Evolutionary conservation across 208 protist genomes (phyloP).

Genomic region (Leishmania martiniquensis): DNA sequence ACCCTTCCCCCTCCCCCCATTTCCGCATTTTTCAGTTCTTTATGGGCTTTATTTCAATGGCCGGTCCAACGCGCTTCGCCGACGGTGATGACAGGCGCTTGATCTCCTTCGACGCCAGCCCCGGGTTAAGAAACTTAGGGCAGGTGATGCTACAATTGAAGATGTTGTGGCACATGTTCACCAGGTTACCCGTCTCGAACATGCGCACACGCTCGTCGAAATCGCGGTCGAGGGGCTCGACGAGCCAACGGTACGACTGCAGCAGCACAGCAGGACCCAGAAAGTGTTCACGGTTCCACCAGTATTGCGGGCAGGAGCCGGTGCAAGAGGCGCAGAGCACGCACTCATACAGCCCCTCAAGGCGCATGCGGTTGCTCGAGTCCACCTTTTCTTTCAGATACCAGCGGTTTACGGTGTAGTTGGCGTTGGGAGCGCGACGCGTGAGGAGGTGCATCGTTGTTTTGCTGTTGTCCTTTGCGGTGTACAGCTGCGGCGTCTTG

Average conservation of each 20-base stretch:
- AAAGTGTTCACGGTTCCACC: conserved; percentile 93
- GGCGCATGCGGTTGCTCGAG: conserved; percentile 70
- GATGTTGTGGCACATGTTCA: conserved; percentile 94
- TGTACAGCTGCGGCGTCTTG: conserved; percentile 69
- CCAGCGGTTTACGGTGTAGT: conserved; percentile 81
- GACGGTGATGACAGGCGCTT: conserved; percentile 80
- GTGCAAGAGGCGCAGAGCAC: conserved; percentile 91
- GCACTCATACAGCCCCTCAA: conserved; percentile 92
- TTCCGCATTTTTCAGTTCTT: conserved; percentile 38
- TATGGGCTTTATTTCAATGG: conserved; percentile 39
- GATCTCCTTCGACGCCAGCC: conserved; percentile 86
- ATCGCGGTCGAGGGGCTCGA: conserved; percentile 89
- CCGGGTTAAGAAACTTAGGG: conserved; percentile 93
- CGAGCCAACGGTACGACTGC: conserved; percentile 90
- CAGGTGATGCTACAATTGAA: conserved; percentile 92
- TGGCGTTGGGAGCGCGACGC: conserved; percentile 41
- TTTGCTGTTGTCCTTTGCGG: conserved; percentile 88
- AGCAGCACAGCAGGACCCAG: conserved; percentile 90
- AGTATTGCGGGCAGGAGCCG: conserved; percentile 89
- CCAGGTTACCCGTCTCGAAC: conserved; percentile 83
- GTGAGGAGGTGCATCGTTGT: conserved; percentile 81
- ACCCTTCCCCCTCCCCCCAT: neutral
- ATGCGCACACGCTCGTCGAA: conserved; percentile 85
- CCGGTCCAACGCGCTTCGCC: conserved; percentile 50
- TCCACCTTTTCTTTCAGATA: conserved; percentile 93